phyloP scores from a whole-genome alignment of 177 flowering plant genomes.

The Tripterygium wilfordii region DNA sequence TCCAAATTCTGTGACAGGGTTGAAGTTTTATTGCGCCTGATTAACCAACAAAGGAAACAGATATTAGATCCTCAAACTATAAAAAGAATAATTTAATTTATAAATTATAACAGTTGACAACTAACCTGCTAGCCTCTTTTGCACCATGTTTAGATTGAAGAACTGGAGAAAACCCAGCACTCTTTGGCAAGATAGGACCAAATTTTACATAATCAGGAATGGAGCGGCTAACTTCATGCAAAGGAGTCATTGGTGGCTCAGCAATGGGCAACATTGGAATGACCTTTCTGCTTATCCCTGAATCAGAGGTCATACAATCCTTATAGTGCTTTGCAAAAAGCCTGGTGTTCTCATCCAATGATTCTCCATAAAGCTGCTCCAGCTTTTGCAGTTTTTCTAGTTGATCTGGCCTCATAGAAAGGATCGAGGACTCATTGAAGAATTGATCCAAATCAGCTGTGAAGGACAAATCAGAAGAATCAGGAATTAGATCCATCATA shows the following conservation, averaged over 20 bases:
- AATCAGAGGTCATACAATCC: conserved; percentile 56
- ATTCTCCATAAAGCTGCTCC: conserved; percentile 60
- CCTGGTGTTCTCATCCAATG: conserved; percentile 62
- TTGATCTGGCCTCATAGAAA: conserved; percentile 70
- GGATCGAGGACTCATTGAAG: conserved; percentile 64
- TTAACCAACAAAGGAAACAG: background rate
- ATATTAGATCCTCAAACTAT: conserved; percentile 4
- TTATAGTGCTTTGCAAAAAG: conserved; percentile 66
- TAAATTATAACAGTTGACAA: background rate
- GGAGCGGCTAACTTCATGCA: conserved; percentile 59
- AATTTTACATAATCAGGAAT: conserved; percentile 74
- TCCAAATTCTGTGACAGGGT: conserved; percentile 17
- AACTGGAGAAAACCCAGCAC: conserved; percentile 61
- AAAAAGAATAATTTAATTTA: no score
- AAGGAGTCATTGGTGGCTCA: conserved; percentile 78
- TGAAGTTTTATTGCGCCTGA: conserved; percentile 31
- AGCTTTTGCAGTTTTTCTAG: conserved; percentile 56
- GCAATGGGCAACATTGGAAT: conserved; percentile 76
- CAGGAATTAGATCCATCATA: conserved; percentile 72
- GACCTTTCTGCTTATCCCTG: conserved; percentile 36
- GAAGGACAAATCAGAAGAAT: conserved; percentile 60
- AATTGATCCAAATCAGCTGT: conserved; percentile 68
- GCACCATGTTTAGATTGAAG: conserved; percentile 24
- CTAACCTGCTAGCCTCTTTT: conserved; percentile 36
- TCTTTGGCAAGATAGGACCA: conserved; percentile 77